phyloP scores from a whole-genome alignment of 2,329 filamentous ascomycete genomes.

The Magnaporthiopsis poae region DNA sequence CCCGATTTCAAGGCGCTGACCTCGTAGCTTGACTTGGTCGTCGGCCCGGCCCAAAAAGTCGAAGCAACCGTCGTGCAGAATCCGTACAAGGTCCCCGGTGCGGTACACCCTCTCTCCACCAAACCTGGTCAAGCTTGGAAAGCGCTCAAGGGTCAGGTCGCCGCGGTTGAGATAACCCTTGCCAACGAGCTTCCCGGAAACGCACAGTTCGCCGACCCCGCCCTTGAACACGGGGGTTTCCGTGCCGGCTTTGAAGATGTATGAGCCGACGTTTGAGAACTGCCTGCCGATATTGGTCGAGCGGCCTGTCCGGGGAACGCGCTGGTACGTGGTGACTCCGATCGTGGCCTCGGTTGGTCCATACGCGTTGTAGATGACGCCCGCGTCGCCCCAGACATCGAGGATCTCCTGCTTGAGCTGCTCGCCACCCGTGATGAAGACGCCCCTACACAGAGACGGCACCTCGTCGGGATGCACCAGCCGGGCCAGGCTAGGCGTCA shows the following conservation, averaged over 20 bases:
- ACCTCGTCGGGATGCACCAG: conserved; percentile 71
- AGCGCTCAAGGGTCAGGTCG: conserved; percentile 67
- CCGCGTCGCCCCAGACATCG: conserved; percentile 69
- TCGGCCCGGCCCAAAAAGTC: conserved; percentile 82
- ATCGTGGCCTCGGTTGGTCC: conserved; percentile 91
- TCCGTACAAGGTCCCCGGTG: conserved; percentile 77
- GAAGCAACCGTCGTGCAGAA: conserved; percentile 71
- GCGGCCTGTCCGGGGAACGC: conserved; percentile 66
- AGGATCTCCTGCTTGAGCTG: conserved; percentile 81
- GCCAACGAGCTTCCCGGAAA: conserved; percentile 77
- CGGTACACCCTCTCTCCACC: conserved; percentile 60
- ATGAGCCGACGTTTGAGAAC: conserved; percentile 80
- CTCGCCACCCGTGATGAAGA: conserved; percentile 90
- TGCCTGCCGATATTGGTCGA: conserved; percentile 80
- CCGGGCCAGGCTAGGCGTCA: conserved; percentile 78
- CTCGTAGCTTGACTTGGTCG: conserved; percentile 84
- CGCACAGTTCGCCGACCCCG: conserved; percentile 76
- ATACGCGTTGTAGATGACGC: conserved; percentile 84
- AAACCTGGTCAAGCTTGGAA: conserved; percentile 52
- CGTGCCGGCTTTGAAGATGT: conserved; percentile 62
- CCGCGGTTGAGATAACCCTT: conserved; percentile 77
- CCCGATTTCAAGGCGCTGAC: conserved; percentile 77
- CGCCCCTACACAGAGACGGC: conserved; percentile 66
- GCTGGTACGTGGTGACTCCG: conserved; percentile 79
- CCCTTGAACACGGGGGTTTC: conserved; percentile 65